These are phyloP conservation scores for Fusarium siculi DNA, from an alignment of 2,329 filamentous ascomycete species.

Conservation along the genomic window DNA sequence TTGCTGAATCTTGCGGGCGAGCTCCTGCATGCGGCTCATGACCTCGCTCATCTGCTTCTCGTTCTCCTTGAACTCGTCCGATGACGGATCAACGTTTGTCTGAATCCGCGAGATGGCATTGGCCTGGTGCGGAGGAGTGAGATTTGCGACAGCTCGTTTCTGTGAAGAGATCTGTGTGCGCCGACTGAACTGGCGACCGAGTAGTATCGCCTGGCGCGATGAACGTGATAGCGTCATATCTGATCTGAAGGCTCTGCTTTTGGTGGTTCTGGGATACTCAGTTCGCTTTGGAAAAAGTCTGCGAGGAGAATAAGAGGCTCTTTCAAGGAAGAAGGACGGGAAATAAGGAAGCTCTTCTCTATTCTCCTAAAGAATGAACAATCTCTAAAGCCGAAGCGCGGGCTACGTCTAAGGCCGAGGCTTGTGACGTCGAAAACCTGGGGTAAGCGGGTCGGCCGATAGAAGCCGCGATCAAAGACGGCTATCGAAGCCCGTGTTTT, in stretches of 20 bases:
- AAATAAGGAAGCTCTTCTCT: constrained; percentile 5
- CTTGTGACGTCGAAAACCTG: constrained; percentile 45
- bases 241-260: neutral
- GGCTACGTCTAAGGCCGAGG: constrained; percentile 38
- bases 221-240: constrained; percentile 61
- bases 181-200: constrained; percentile 48
- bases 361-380: constrained; percentile 13
- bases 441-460: constrained; percentile 42
- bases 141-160: constrained; percentile 70
- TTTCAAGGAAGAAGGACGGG: constrained; percentile 4
- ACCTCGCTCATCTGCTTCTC: constrained; percentile 79
- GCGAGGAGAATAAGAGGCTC: constrained; percentile 16
- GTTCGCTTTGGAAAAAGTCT: neutral
- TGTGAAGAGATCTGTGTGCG: constrained; percentile 45
- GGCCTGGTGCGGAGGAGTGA: constrained; percentile 84
- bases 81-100: constrained; percentile 79
- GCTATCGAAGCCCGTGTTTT: constrained; percentile 34
- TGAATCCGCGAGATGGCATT: constrained; percentile 83
- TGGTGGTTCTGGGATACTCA: constrained; percentile 4
- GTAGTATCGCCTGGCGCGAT: constrained; percentile 58
- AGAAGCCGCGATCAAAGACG: constrained; percentile 34
- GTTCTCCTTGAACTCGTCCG: constrained; percentile 85
- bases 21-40: constrained; percentile 72
- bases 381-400: constrained; percentile 24
- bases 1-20: constrained; percentile 77